Evolutionary conservation across 140 eudicot genomes (phyloP).

Genomic region (Flaveria floridana): DNA sequence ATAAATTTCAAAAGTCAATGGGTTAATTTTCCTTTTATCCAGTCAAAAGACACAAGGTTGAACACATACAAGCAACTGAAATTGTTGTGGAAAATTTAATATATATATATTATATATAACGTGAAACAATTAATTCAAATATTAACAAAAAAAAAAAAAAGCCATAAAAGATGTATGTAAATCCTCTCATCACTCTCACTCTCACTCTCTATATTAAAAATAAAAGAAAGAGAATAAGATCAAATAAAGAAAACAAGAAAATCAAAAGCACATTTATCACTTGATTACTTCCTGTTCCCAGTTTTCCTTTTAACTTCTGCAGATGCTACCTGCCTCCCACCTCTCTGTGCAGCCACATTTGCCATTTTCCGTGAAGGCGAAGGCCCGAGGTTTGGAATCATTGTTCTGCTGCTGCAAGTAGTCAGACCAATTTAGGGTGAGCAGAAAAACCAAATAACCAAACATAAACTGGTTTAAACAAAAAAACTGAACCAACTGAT

Average conservation of each 20-base stretch:
- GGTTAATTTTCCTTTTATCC: background rate
- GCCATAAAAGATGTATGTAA: conserved; percentile 23
- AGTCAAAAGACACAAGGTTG: background rate
- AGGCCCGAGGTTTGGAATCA: conserved; percentile 46
- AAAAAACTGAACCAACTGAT: background rate
- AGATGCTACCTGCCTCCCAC: conserved; percentile 46
- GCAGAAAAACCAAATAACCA: background rate
- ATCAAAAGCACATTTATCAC: conserved; percentile 9
- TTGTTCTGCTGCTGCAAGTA: conserved; percentile 45
- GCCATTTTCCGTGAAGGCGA: conserved; percentile 54
- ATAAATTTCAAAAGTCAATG: too few relatives aligned
- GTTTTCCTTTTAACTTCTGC: conserved; percentile 63
- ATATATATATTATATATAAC: conserved; percentile 8
- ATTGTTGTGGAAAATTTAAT: conserved; percentile 25
- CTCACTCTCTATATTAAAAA: conserved; percentile 21
- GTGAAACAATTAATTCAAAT: conserved; percentile 20
- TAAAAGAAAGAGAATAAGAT: conserved; percentile 1
- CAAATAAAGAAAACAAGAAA: conserved; percentile 14
- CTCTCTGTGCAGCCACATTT: conserved; percentile 46
- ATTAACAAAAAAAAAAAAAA: conserved; percentile 19
- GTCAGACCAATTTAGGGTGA: background rate
- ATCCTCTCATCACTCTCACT: conserved; percentile 42
- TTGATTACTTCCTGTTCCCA: conserved; percentile 53
- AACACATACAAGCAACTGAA: conserved; percentile 4
- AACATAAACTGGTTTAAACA: background rate